These are phyloP conservation scores for Breynia disticha DNA, from an alignment of 441 rosid genomes.

Conservation along the genomic window DNA sequence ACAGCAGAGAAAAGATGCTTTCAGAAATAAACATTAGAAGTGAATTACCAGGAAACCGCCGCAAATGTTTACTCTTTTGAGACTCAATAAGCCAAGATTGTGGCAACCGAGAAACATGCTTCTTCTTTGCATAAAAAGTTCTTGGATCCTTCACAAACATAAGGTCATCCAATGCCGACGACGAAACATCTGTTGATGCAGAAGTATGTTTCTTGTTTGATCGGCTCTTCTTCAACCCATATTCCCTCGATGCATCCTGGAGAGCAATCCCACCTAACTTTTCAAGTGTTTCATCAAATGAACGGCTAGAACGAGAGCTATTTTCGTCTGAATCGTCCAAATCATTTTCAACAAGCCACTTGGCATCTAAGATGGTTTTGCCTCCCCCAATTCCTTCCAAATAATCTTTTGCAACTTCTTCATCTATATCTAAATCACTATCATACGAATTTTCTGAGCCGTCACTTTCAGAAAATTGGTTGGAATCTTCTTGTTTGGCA, in stretches of 20 bases:
- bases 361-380: slow-evolving; percentile 41
- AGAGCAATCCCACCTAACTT: slow-evolving; percentile 59
- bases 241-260: slow-evolving; percentile 60
- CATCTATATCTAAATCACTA: slow-evolving; percentile 58
- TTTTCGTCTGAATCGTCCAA: slow-evolving; percentile 44
- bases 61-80: slow-evolving; percentile 48
- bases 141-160: slow-evolving; percentile 68
- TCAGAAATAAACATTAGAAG: slow-evolving; percentile 5
- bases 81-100: slow-evolving; percentile 59
- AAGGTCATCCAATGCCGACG: slow-evolving; percentile 52
- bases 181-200: slow-evolving; percentile 25
- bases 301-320: slow-evolving; percentile 46
- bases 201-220: slow-evolving; percentile 27
- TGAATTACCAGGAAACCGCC: slow-evolving; percentile 56
- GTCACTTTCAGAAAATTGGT: slow-evolving; percentile 38
- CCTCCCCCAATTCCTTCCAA: slow-evolving; percentile 80
- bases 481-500: slow-evolving; percentile 24
- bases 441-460: slow-evolving; percentile 32
- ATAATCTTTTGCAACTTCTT: slow-evolving; percentile 76
- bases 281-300: slow-evolving; percentile 37
- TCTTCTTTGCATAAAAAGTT: slow-evolving; percentile 51
- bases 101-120: slow-evolving; percentile 38
- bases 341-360: slow-evolving; percentile 42
- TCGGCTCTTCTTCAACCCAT: slow-evolving; percentile 41
- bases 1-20: slow-evolving; percentile 1